Conservation (phyloP, 2,329 filamentous ascomycete genomes). For the Aspergillus nomiae region DNA sequence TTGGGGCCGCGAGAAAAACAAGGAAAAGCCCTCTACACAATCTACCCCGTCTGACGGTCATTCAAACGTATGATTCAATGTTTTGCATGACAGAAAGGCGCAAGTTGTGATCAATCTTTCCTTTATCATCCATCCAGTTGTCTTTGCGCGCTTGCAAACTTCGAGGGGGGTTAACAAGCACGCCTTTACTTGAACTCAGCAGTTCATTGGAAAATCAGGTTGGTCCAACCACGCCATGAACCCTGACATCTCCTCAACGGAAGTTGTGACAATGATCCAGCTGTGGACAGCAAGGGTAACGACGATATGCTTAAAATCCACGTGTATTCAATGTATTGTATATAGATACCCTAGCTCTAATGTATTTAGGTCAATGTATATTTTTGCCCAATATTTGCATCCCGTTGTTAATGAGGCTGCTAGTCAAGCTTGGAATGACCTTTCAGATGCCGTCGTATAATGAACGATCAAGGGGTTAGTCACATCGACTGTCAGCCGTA, state of each 20-base stretch:
- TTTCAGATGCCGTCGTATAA: not conserved
- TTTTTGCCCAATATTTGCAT: not conserved
- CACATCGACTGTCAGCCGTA: not conserved
- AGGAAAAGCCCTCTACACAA: slow-evolving; percentile 25
- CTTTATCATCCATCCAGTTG: not conserved
- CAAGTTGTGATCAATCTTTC: not conserved
- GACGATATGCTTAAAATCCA: not conserved
- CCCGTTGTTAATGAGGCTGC: not conserved
- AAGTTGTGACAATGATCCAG: not conserved
- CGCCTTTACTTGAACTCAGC: not conserved
- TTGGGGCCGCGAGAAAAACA: slow-evolving; percentile 25
- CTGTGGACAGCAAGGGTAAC: not conserved
- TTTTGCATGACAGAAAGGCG: not conserved
- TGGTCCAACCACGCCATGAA: not conserved
- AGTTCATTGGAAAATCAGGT: not conserved
- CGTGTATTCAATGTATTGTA: slow-evolving; percentile 14
- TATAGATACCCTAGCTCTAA: slow-evolving; percentile 25
- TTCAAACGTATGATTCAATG: not conserved
- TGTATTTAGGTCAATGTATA: not conserved
- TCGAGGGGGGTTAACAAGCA: not conserved
- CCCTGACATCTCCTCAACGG: not conserved
- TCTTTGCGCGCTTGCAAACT: not conserved
- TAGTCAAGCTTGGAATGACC: not conserved
- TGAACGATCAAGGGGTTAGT: not conserved
- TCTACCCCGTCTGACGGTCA: slow-evolving; percentile 26